These are phyloP conservation scores for Arachnopeziza araneosa DNA, from an alignment of 2,329 filamentous ascomycete species.

Conservation along the genomic window DNA sequence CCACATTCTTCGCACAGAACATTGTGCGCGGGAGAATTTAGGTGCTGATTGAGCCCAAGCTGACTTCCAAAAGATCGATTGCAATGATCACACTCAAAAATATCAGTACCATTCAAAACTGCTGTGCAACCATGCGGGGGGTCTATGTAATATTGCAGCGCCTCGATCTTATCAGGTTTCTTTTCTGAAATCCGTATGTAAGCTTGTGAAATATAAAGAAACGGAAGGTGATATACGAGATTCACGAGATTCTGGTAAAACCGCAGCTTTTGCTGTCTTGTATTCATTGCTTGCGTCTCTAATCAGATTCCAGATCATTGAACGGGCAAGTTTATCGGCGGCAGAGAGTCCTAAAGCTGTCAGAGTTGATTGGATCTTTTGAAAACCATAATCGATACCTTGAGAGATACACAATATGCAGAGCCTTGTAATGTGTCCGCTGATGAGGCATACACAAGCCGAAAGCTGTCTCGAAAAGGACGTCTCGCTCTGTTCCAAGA, in stretches of 20 bases:
- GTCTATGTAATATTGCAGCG: neutral
- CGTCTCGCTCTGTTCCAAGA: neutral
- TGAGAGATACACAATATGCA: neutral
- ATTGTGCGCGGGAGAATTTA: no score
- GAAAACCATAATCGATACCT: neutral
- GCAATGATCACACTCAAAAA: constrained; percentile 1
- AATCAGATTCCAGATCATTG: neutral
- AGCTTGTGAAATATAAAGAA: neutral
- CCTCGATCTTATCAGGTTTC: neutral
- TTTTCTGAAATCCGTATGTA: neutral
- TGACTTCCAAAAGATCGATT: neutral
- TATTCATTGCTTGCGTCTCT: neutral
- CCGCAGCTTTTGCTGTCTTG: neutral
- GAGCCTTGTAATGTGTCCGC: neutral
- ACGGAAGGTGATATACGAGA: neutral
- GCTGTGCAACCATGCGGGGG: neutral
- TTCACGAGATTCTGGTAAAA: neutral
- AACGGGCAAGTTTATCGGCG: neutral
- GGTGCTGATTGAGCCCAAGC: no score
- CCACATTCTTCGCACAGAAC: no score
- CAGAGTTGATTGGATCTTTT: neutral
- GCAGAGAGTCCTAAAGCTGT: neutral
- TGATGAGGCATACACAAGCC: neutral
- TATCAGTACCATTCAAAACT: neutral
- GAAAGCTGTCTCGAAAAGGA: neutral